A percentile compares a stretch with the other conserved stretches of the same genome.
These are phyloP conservation scores for Suillus subalutaceus DNA, from an alignment of 768 basidiomycete genomes.

Conservation along the genomic window DNA sequence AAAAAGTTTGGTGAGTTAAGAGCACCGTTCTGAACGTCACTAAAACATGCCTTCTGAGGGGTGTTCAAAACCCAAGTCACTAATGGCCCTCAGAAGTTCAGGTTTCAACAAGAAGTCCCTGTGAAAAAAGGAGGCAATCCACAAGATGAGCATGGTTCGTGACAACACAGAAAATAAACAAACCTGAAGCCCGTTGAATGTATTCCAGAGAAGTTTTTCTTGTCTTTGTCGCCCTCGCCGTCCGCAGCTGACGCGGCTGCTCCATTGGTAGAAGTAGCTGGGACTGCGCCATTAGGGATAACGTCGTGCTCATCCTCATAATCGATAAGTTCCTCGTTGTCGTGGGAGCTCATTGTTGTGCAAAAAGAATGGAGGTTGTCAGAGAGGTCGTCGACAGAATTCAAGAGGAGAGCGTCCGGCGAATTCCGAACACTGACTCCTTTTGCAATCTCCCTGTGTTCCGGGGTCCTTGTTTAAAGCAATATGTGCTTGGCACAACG, in stretches of 20 bases:
- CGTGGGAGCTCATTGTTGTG: conserved; percentile 72
- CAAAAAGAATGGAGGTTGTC: conserved; percentile 26
- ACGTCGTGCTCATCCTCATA: conserved; percentile 92
- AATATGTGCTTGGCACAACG: neutral
- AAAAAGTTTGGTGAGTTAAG: conserved; percentile 10
- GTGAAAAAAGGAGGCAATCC: conserved; percentile 16
- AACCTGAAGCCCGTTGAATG: conserved; percentile 99
- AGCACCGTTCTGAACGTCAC: neutral
- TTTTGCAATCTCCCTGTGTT: neutral
- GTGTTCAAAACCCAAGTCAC: conserved; percentile 98
- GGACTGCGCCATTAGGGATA: conserved; percentile 58
- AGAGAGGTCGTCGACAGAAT: conserved; percentile 32
- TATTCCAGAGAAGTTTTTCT: conserved; percentile 99
- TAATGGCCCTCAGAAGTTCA: conserved; percentile 94
- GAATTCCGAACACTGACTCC: conserved; percentile 2
- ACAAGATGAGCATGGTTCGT: neutral
- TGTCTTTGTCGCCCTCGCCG: conserved; percentile 73
- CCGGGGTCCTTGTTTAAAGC: neutral
- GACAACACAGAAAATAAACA: conserved; percentile 21
- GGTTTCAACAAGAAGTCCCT: conserved; percentile 99
- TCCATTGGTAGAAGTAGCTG: conserved; percentile 49
- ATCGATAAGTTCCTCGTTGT: conserved; percentile 92
- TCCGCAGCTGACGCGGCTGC: conserved; percentile 48
- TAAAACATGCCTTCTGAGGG: conserved; percentile 87
- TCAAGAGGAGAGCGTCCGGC: neutral